phyloP scores from a whole-genome alignment of 768 basidiomycete species.

The Macrolepiota albuminosa region DNA sequence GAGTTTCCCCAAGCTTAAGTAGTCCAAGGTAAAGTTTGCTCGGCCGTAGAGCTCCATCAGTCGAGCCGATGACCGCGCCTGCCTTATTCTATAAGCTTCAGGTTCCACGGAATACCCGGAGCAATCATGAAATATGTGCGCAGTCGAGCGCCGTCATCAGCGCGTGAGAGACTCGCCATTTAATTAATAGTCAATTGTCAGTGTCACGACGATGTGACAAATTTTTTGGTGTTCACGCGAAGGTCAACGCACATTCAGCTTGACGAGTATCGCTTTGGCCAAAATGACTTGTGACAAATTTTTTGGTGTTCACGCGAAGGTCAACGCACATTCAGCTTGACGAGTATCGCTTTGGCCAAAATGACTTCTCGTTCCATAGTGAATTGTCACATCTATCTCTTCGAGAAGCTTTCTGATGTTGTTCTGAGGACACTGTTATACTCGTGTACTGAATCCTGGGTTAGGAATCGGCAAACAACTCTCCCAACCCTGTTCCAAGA shows the following conservation, averaged over 20 bases:
- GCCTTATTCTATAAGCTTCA: background rate
- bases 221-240: background rate
- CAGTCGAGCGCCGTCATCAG: conserved; percentile 11
- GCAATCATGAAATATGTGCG: background rate
- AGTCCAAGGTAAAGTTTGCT: background rate
- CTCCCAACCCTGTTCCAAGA: background rate
- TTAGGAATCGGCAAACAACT: background rate
- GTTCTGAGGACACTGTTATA: background rate
- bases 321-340: background rate
- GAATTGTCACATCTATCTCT: background rate
- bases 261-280: background rate
- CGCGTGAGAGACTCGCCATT: conserved; percentile 1
- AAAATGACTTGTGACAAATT: background rate
- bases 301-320: background rate
- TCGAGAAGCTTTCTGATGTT: background rate
- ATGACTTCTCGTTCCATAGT: background rate
- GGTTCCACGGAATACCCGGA: background rate
- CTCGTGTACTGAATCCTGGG: background rate
- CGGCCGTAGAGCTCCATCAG: background rate
- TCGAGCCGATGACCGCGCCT: background rate
- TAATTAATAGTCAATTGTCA: background rate
- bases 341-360: background rate
- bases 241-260: too few relatives aligned
- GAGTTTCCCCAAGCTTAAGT: background rate
- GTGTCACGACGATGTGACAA: background rate